phyloP scores from a whole-genome alignment of 176 grass and related monocot species.

The Dactylis glomerata region DNA sequence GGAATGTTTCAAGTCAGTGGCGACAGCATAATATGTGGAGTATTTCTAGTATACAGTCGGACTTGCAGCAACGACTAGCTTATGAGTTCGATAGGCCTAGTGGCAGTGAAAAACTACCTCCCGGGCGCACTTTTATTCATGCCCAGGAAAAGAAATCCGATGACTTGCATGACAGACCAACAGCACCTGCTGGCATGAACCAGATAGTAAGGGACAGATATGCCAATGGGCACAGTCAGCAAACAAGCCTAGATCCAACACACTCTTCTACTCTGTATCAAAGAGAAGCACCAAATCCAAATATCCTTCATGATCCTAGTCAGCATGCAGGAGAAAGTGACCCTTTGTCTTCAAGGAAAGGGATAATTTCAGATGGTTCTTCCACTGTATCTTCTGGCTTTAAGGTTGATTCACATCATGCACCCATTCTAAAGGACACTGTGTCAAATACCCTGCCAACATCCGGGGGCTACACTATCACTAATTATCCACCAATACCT shows the following conservation, averaged over 20 bases:
- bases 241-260: conserved; percentile 54
- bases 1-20: conserved; percentile 87
- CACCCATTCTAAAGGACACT: conserved; percentile 53
- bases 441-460: conserved; percentile 34
- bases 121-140: conserved; percentile 71
- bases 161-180: conserved; percentile 72
- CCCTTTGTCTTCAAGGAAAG: conserved; percentile 58
- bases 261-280: conserved; percentile 65
- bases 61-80: conserved; percentile 91
- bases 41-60: conserved; percentile 55
- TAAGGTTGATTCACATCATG: conserved; percentile 51
- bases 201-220: conserved; percentile 72
- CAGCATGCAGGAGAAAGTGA: conserved; percentile 61
- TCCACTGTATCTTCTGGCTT: conserved; percentile 41
- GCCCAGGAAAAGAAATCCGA: conserved; percentile 91
- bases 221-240: conserved; percentile 54
- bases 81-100: conserved; percentile 97
- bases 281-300: conserved; percentile 70
- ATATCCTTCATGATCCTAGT: conserved; percentile 45
- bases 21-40: conserved; percentile 81
- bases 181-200: conserved; percentile 47
- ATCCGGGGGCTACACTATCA: conserved; percentile 19
- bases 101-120: conserved; percentile 73
- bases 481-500: conserved; percentile 49
- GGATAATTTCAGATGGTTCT: conserved; percentile 46